These are phyloP conservation scores for Solanum boliviense DNA, from an alignment of 257 asterid genomes.

Conservation along the genomic window DNA sequence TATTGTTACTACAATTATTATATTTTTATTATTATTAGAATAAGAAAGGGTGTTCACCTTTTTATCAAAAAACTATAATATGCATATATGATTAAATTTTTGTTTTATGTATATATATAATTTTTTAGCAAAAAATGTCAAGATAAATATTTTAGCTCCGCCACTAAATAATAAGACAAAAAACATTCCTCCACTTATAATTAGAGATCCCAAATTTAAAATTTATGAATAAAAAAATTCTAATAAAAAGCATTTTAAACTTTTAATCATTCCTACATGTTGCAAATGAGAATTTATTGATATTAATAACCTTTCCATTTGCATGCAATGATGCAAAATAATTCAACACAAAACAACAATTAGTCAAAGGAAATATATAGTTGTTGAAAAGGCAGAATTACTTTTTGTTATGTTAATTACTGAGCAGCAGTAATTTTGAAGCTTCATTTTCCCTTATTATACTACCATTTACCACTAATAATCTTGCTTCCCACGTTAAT, in stretches of 20 bases:
- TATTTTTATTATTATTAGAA: too few relatives aligned
- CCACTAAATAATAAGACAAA: too few relatives aligned
- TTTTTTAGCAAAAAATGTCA: too few relatives aligned
- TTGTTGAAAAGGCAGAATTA: neutral
- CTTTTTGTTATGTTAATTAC: neutral
- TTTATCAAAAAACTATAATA: too few relatives aligned
- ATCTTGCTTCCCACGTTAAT: conserved; percentile 13
- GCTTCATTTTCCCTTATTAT: neutral
- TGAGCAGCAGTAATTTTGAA: neutral
- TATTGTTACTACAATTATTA: too few relatives aligned
- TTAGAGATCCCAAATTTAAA: neutral
- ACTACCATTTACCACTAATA: neutral
- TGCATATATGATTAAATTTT: too few relatives aligned
- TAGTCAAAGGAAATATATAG: neutral
- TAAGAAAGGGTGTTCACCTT: too few relatives aligned
- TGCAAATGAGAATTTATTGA: neutral
- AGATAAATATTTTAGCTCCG: neutral
- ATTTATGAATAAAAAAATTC: too few relatives aligned
- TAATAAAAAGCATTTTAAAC: neutral
- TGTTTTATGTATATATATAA: too few relatives aligned
- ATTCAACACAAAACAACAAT: neutral
- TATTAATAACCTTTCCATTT: neutral
- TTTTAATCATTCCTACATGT: neutral
- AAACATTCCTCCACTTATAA: neutral
- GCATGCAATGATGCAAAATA: neutral